These are phyloP conservation scores for Periconia macrospinosa DNA, from an alignment of 2,329 filamentous ascomycete genomes.

Conservation along the genomic window DNA sequence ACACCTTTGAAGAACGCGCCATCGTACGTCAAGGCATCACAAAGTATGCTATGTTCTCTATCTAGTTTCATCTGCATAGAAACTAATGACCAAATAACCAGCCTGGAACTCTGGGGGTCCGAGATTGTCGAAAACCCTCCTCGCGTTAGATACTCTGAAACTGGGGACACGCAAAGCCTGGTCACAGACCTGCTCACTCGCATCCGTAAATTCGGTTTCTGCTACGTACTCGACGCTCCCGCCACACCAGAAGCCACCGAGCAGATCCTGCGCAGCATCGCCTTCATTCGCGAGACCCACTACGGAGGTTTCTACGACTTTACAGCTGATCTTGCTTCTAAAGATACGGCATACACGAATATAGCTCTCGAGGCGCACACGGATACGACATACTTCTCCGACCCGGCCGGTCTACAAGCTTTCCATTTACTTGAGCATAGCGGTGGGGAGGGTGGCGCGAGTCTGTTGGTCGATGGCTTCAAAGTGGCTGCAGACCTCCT, in stretches of 20 bases:
- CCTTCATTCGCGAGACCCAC: slow-evolving; percentile 86
- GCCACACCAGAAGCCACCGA: slow-evolving; percentile 69
- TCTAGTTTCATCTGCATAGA: slow-evolving; percentile 4
- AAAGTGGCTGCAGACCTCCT: slow-evolving; percentile 65
- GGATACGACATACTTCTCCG: slow-evolving; percentile 94
- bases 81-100: slow-evolving; percentile 23
- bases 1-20: slow-evolving; percentile 44
- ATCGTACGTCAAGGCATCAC: slow-evolving; percentile 28
- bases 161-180: neutral
- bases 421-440: slow-evolving; percentile 89
- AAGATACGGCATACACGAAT: slow-evolving; percentile 90
- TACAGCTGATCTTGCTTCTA: slow-evolving; percentile 81
- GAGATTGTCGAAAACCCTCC: slow-evolving; percentile 51
- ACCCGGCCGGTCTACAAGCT: slow-evolving; percentile 86
- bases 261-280: slow-evolving; percentile 75
- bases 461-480: slow-evolving; percentile 86
- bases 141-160: slow-evolving; percentile 54
- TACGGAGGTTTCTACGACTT: slow-evolving; percentile 90
- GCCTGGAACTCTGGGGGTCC: slow-evolving; percentile 43
- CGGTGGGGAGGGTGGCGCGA: slow-evolving; percentile 69
- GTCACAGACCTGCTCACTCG: slow-evolving; percentile 60
- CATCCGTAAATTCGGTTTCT: slow-evolving; percentile 73
- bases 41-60: slow-evolving; percentile 20
- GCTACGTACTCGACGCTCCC: slow-evolving; percentile 73
- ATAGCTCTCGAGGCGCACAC: slow-evolving; percentile 83